Evolutionary conservation across 208 protist genomes (phyloP).

Genomic region (Zelonia costaricensis): DNA sequence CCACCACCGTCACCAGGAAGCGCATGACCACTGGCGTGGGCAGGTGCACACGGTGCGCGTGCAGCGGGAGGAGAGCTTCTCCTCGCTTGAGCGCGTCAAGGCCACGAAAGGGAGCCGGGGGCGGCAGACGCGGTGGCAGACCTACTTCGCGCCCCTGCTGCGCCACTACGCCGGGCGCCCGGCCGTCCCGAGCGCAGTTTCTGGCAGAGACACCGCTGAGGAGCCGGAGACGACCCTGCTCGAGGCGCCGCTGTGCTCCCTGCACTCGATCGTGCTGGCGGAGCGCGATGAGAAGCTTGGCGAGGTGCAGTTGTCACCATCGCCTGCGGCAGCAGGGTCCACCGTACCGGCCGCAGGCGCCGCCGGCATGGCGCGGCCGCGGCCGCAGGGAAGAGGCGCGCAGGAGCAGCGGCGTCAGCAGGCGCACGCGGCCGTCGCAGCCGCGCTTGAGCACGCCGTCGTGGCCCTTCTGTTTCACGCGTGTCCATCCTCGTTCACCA

Average conservation of each 20-base stretch:
- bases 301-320: slow-evolving; percentile 6
- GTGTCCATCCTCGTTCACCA: neutral
- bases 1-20: too few relatives aligned
- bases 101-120: slow-evolving; percentile 41
- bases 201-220: slow-evolving; percentile 1
- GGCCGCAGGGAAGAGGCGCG: too few relatives aligned
- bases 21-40: too few relatives aligned
- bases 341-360: neutral
- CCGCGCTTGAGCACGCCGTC: slow-evolving; percentile 65
- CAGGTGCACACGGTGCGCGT: slow-evolving; percentile 46
- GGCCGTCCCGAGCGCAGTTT: too few relatives aligned
- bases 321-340: neutral
- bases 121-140: slow-evolving; percentile 59
- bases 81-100: slow-evolving; percentile 27
- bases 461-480: slow-evolving; percentile 67
- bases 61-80: slow-evolving; percentile 31
- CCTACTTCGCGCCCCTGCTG: slow-evolving; percentile 63
- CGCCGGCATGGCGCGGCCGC: neutral
- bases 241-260: slow-evolving; percentile 15
- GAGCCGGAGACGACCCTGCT: slow-evolving; percentile 30
- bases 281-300: slow-evolving; percentile 35
- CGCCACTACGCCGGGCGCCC: slow-evolving; percentile 31
- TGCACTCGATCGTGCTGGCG: slow-evolving; percentile 33
- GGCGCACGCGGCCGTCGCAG: slow-evolving; percentile 44
- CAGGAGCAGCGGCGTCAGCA: slow-evolving; percentile 3